Evolutionary conservation across 257 asterid genomes (phyloP).

Genomic region (Scutellaria barbata): DNA sequence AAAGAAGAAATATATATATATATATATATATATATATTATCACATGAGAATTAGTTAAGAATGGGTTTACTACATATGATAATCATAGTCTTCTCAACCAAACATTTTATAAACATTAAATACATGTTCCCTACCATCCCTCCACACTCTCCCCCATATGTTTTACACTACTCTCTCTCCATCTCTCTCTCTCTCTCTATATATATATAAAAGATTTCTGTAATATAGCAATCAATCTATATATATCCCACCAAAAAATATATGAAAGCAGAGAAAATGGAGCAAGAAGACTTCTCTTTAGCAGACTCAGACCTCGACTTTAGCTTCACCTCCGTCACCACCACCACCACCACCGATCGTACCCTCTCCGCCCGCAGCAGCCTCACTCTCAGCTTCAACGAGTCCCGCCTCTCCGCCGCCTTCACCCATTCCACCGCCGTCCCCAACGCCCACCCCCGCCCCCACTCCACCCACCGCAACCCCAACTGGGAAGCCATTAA

Average conservation of each 20-base stretch:
- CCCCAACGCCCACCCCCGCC: constrained; percentile 62
- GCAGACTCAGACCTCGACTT: constrained; percentile 80
- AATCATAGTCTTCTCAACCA: constrained; percentile 29
- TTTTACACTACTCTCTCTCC: neutral
- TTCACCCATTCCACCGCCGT: constrained; percentile 42
- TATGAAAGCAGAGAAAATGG: constrained; percentile 43
- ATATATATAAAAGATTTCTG: no score
- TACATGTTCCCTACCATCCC: constrained; percentile 35
- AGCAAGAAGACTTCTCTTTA: constrained; percentile 47
- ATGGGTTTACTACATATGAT: no score
- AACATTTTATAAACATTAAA: constrained; percentile 38
- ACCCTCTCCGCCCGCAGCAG: constrained; percentile 78
- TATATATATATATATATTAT: no score
- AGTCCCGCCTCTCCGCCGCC: constrained; percentile 56
- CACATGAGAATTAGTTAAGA: no score
- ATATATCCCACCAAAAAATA: no score
- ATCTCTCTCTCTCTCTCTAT: neutral
- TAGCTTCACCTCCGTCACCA: constrained; percentile 62
- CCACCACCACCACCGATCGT: constrained; percentile 56
- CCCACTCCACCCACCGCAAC: constrained; percentile 60
- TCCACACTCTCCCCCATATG: neutral
- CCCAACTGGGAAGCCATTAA: constrained; percentile 75
- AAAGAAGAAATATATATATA: no score
- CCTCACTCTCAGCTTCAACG: constrained; percentile 81
- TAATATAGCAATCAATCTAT: no score